phyloP scores from a whole-genome alignment of 2,329 filamentous ascomycete genomes.

The Aspergillus amoenus region DNA sequence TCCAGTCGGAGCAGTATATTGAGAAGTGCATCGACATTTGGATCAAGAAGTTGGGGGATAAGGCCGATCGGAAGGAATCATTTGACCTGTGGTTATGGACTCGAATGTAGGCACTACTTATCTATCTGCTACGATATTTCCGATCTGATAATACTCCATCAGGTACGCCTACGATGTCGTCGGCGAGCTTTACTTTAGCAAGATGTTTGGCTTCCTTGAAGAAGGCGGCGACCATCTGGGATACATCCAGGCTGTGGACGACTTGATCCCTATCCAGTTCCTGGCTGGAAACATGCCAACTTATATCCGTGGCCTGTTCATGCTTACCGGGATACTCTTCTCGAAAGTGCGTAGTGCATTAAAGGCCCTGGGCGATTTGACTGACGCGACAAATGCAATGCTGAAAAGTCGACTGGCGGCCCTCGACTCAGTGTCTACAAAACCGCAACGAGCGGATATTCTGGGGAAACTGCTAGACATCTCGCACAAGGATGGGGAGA shows the following conservation, averaged over 20 bases:
- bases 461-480: slow-evolving; percentile 32
- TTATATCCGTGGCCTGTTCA: slow-evolving; percentile 29
- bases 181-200: slow-evolving; percentile 43
- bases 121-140: not conserved
- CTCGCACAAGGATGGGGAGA: slow-evolving; percentile 26
- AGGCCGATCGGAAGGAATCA: slow-evolving; percentile 12
- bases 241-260: slow-evolving; percentile 39
- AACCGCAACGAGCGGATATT: slow-evolving; percentile 25
- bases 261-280: slow-evolving; percentile 31
- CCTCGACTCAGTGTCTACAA: slow-evolving; percentile 2
- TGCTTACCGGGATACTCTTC: slow-evolving; percentile 26
- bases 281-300: slow-evolving; percentile 28
- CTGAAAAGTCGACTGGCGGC: slow-evolving; percentile 22
- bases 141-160: not conserved
- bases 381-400: slow-evolving; percentile 24
- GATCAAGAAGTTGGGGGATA: slow-evolving; percentile 18
- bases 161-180: slow-evolving; percentile 48
- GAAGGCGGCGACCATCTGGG: slow-evolving; percentile 38
- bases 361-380: slow-evolving; percentile 27
- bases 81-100: slow-evolving; percentile 27
- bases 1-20: slow-evolving; percentile 27
- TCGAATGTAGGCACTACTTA: slow-evolving; percentile 20
- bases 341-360: slow-evolving; percentile 25
- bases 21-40: slow-evolving; percentile 24
- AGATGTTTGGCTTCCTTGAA: slow-evolving; percentile 45